Evolutionary conservation across 2,329 filamentous ascomycete genomes (phyloP).

Genomic region (Neofusicoccum parvum): DNA sequence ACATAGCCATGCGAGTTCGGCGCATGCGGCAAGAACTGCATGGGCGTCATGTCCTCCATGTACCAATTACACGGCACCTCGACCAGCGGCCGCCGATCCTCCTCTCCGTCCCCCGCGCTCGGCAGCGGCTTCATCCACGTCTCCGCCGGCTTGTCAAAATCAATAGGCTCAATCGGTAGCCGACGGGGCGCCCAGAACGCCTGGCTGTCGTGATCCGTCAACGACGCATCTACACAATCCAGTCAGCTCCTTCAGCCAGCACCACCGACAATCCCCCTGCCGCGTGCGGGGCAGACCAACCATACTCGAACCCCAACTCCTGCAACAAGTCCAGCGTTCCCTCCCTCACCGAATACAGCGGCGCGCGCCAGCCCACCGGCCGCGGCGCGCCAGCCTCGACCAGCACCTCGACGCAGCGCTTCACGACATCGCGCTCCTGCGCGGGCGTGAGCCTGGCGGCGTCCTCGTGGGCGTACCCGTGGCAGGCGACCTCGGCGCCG

Average conservation of each 20-base stretch:
- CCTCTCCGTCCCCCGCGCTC: constrained; percentile 18
- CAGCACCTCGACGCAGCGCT: constrained; percentile 51
- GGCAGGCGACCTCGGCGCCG: constrained; percentile 56
- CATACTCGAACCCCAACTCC: constrained; percentile 52
- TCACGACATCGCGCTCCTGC: constrained; percentile 54
- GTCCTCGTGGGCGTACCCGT: constrained; percentile 54
- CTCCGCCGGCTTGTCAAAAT: constrained; percentile 39
- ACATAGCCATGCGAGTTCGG: constrained; percentile 62
- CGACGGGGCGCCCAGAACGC: constrained; percentile 52
- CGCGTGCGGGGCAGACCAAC: not conserved
- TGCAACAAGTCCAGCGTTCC: constrained; percentile 53
- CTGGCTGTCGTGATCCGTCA: constrained; percentile 53
- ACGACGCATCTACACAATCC: constrained; percentile 44
- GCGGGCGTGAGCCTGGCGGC: constrained; percentile 48
- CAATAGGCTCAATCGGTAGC: constrained; percentile 44
- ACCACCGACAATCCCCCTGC: no score
- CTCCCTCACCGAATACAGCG: constrained; percentile 54
- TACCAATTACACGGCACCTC: constrained; percentile 57
- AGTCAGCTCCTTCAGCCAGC: no score
- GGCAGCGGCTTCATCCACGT: constrained; percentile 50
- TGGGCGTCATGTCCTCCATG: constrained; percentile 54
- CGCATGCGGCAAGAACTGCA: constrained; percentile 50
- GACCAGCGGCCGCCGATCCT: constrained; percentile 39
- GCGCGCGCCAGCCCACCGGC: constrained; percentile 54
- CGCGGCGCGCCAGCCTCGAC: constrained; percentile 47